A percentile compares a stretch with the other conserved stretches of the same genome.
These are phyloP conservation scores for Rubroboletus pulcherrimus DNA, from an alignment of 768 basidiomycete species.

Conservation along the genomic window DNA sequence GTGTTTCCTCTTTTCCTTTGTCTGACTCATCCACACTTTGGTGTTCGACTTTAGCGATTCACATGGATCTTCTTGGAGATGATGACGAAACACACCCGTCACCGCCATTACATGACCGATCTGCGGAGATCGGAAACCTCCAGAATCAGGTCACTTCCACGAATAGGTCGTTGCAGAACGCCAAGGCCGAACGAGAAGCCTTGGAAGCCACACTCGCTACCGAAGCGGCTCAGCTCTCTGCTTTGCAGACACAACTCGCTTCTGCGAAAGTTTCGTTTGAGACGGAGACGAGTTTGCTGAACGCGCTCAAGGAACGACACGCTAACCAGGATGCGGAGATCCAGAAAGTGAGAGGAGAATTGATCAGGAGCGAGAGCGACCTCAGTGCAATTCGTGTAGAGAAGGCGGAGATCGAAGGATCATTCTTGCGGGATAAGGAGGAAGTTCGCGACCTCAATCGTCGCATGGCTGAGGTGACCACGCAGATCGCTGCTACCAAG, in stretches of 20 bases:
- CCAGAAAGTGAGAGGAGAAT: constrained; percentile 64
- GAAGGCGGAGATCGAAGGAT: constrained; percentile 87
- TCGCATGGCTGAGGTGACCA: constrained; percentile 75
- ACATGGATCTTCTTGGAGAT: constrained; percentile 66
- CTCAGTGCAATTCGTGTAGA: constrained; percentile 84
- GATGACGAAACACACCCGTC: constrained; percentile 51
- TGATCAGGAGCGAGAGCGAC: constrained; percentile 90
- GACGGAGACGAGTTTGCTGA: constrained; percentile 69
- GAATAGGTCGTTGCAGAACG: constrained; percentile 59
- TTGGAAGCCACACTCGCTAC: constrained; percentile 62
- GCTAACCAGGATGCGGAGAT: constrained; percentile 67
- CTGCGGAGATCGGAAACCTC: constrained; percentile 83
- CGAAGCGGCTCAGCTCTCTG: constrained; percentile 71
- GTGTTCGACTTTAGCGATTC: constrained; percentile 13
- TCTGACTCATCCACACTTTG: constrained; percentile 6
- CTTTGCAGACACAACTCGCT: constrained; percentile 79
- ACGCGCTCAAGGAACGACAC: constrained; percentile 65
- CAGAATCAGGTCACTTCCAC: constrained; percentile 85
- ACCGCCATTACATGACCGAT: constrained; percentile 62
- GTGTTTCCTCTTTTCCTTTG: background rate
- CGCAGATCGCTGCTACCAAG: constrained; percentile 68
- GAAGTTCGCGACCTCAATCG: constrained; percentile 83
- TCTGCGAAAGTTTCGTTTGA: constrained; percentile 84
- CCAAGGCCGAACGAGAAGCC: constrained; percentile 60
- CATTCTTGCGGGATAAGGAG: constrained; percentile 88